Evolutionary conservation across 345 rosid genomes (phyloP).

Genomic region (Pseudoturritis turrita): DNA sequence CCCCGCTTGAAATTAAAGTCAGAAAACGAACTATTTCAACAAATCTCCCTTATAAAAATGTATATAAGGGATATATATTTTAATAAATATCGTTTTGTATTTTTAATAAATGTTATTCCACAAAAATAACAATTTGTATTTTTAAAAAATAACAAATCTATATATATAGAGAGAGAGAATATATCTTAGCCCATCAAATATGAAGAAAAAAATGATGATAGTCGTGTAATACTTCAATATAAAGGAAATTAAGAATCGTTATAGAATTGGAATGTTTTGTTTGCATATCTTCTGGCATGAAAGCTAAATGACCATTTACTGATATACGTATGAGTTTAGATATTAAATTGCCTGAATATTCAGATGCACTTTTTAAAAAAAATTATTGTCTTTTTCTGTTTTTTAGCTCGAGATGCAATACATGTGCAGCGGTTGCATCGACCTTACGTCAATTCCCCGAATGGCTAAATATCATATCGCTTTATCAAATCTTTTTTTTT

Average conservation of each 20-base stretch:
- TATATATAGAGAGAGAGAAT: too few relatives aligned
- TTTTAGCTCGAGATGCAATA: slow-evolving; percentile 2
- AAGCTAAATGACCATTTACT: not conserved
- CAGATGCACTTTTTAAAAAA: not conserved
- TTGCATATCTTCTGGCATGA: not conserved
- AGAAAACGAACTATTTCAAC: too few relatives aligned
- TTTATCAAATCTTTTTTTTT: not conserved
- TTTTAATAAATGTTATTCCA: too few relatives aligned
- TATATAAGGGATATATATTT: too few relatives aligned
- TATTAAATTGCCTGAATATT: slow-evolving; percentile 10
- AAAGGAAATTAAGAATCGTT: not conserved
- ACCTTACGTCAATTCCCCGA: slow-evolving; percentile 6
- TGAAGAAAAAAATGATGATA: not conserved
- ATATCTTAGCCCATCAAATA: not conserved
- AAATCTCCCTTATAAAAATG: too few relatives aligned
- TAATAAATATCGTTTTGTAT: too few relatives aligned
- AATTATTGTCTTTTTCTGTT: not conserved
- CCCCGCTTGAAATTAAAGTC: too few relatives aligned
- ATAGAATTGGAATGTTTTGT: not conserved
- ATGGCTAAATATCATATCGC: not conserved
- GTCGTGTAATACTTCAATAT: not conserved
- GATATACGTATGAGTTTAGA: not conserved
- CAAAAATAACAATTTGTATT: too few relatives aligned
- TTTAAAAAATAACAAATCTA: too few relatives aligned
- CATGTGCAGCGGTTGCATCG: slow-evolving; percentile 22